Base-by-base conservation (phyloP, 352 stramenopile genomes). In the Globisporangium iwayamae region DNA sequence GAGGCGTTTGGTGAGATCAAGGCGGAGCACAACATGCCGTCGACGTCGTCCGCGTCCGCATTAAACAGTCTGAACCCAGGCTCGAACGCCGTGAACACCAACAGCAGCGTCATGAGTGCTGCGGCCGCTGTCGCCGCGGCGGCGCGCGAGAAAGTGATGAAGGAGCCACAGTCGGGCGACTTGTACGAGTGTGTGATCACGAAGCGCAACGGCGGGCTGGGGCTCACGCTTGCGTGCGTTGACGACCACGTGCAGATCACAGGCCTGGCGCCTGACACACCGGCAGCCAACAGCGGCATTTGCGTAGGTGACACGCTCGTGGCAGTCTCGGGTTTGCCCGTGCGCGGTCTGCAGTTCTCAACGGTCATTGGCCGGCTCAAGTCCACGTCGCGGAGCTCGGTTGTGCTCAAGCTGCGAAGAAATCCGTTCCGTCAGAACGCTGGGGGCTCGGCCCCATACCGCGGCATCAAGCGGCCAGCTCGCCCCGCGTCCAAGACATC, bases 181-280 rank as follows among this genome's bases (percentile, higher is more conserved):
- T 55, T 92, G n/a, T 92, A 92, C 76, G 83, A 92, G 71, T 92
- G 83, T 54, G 81, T 92, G 43, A 92, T 92, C 71, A 92, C 81
- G 47, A 92, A 92, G 60, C 72, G 81, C 9, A 92, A 92, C 62
- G 83, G 83, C 32, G 81, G 83, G 10, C 72, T 92, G 18, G 83
- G 83, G 36, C 68, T 92, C 46, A 92, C 83, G 48, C 76, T 93
- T 8, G 83, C 83, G 18, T 93, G 83, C 59, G 83, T 93, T 51
- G 83, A 93, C 68, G 81, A 91, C 70, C 83, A 93, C 73, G 83
- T 93, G 28, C 83, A 93, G 70, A 93, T 93, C 72, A 93, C 81
- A 52, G 83, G 81, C 9, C 66, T 93, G 9, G 80, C 81, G 2
- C 81, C 81, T 0, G 83, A 91, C 59, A 93, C 83, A 9, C 83